Evolutionary conservation across 352 stramenopile species (phyloP).

Genomic region (Pilasporangium apinafurcum): DNA sequence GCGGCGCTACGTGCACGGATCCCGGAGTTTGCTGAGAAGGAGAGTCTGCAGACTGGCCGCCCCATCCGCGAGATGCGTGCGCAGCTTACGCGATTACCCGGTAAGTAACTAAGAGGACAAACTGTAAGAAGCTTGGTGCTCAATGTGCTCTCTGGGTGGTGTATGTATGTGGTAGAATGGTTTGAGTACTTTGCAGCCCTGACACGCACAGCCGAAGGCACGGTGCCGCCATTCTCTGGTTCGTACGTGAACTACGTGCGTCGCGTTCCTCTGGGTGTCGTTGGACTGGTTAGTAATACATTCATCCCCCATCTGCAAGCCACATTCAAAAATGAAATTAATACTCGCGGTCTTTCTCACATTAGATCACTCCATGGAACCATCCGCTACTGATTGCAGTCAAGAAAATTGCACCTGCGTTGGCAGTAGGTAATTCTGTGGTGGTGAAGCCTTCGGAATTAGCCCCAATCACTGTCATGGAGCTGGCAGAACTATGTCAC

Average conservation of each 20-base stretch:
- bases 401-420: constrained; percentile 58
- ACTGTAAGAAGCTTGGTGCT: not conserved
- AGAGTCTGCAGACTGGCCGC: constrained; percentile 53
- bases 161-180: constrained; percentile 36
- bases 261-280: constrained; percentile 53
- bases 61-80: constrained; percentile 58
- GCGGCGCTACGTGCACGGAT: constrained; percentile 24
- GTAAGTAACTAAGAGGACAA: constrained; percentile 2
- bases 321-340: not conserved
- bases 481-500: constrained; percentile 34
- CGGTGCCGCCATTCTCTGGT: constrained; percentile 51
- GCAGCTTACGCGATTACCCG: constrained; percentile 33
- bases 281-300: constrained; percentile 23
- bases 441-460: constrained; percentile 87
- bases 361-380: constrained; percentile 75
- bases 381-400: constrained; percentile 74
- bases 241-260: constrained; percentile 51
- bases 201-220: constrained; percentile 59
- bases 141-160: not conserved
- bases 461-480: constrained; percentile 46
- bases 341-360: constrained; percentile 1
- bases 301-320: not conserved
- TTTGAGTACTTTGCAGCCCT: constrained; percentile 81
- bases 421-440: constrained; percentile 73
- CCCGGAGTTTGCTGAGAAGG: constrained; percentile 42